A percentile compares a stretch with the other conserved stretches of the same genome.
Evolutionary conservation across 352 stramenopile species (phyloP).

Genomic region (Globisporangium alternatum): DNA sequence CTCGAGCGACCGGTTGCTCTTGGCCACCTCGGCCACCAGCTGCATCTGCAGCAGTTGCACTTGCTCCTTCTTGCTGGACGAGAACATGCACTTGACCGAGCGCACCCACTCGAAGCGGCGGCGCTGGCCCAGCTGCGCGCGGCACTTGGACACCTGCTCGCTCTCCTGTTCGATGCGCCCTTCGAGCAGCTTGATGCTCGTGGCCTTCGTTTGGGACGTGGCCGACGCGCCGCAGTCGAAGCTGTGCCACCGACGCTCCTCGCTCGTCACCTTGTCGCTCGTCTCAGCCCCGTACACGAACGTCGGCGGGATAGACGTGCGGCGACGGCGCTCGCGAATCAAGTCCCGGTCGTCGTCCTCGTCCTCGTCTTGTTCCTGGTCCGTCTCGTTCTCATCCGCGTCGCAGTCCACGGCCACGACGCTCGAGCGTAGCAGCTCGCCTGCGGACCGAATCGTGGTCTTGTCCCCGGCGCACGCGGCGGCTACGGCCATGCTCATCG

Average conservation of each 20-base stretch:
- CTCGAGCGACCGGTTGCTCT: slow-evolving; percentile 55
- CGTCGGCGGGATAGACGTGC: slow-evolving; percentile 64
- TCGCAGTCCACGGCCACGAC: slow-evolving; percentile 15
- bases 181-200: slow-evolving; percentile 32
- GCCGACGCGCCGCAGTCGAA: slow-evolving; percentile 41
- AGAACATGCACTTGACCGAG: slow-evolving; percentile 43
- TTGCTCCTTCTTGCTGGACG: slow-evolving; percentile 47
- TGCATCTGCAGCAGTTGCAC: slow-evolving; percentile 68
- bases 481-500: background rate
- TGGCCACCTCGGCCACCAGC: slow-evolving; percentile 62
- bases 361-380: slow-evolving; percentile 14
- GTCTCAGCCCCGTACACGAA: slow-evolving; percentile 37
- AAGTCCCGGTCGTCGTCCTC: slow-evolving; percentile 31
- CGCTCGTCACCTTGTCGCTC: slow-evolving; percentile 21
- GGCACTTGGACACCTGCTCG: slow-evolving; percentile 36
- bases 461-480: background rate
- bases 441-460: background rate
- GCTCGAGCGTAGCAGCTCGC: slow-evolving; percentile 19
- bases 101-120: slow-evolving; percentile 40
- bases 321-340: slow-evolving; percentile 31
- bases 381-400: slow-evolving; percentile 12
- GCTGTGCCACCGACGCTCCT: slow-evolving; percentile 60
- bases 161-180: slow-evolving; percentile 54
- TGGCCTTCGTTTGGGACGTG: slow-evolving; percentile 27
- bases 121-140: slow-evolving; percentile 35